Percentiles rank a stretch among this genome's conserved stretches.
Evolutionary conservation across 169 alveolate genomes (phyloP).

Genomic region (Plasmodium vinckei): DNA sequence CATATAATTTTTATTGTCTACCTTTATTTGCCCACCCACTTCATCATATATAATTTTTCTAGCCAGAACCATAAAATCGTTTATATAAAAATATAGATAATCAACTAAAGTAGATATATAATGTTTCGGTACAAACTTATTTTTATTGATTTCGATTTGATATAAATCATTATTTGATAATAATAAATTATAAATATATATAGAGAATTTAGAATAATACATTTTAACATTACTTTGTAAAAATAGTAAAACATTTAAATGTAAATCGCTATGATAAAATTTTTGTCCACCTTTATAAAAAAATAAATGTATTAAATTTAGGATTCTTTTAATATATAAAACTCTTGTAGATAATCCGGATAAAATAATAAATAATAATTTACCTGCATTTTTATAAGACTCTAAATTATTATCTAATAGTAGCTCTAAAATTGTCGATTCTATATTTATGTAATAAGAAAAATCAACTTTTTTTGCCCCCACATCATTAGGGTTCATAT

Average conservation of each 20-base stretch:
- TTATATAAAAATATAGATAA: slow-evolving; percentile 23
- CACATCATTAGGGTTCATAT: slow-evolving; percentile 1
- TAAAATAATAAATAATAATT: slow-evolving; percentile 48
- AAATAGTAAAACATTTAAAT: slow-evolving; percentile 13
- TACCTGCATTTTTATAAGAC: slow-evolving; percentile 69
- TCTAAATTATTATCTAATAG: slow-evolving; percentile 56
- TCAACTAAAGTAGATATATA: slow-evolving; percentile 10
- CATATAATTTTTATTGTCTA: background rate
- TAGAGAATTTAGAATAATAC: background rate
- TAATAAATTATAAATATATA: slow-evolving; percentile 37
- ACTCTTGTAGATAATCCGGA: slow-evolving; percentile 25
- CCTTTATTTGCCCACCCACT: background rate
- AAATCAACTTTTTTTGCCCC: slow-evolving; percentile 5
- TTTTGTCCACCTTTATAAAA: slow-evolving; percentile 56
- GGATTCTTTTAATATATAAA: slow-evolving; percentile 36
- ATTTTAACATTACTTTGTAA: slow-evolving; percentile 20
- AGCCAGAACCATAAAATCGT: slow-evolving; percentile 19
- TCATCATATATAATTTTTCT: slow-evolving; percentile 21
- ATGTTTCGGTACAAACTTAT: slow-evolving; percentile 4
- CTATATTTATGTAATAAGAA: slow-evolving; percentile 59
- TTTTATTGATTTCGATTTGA: slow-evolving; percentile 27
- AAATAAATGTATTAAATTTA: slow-evolving; percentile 49
- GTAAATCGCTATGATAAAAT: slow-evolving; percentile 65
- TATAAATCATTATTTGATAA: slow-evolving; percentile 38
- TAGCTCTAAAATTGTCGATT: slow-evolving; percentile 47